Evolutionary conservation across 768 basidiomycete genomes (phyloP), one percentile per base, ranked within the genome.

Genomic region (Trametes meyenii): DNA sequence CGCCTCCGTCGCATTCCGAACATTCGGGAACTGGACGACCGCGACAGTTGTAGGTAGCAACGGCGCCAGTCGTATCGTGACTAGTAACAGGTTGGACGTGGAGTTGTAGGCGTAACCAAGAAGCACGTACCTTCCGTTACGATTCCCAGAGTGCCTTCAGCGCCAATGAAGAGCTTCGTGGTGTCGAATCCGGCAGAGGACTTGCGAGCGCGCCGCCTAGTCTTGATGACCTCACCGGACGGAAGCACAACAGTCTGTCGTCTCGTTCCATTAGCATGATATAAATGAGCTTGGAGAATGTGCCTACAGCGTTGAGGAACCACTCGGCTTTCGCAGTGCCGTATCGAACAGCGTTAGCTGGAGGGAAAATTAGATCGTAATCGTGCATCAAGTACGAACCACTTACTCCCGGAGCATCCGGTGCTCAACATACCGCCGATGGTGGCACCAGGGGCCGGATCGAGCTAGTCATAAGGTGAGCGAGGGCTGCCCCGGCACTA

Each of bases 251-350:
- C 90, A 0, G 93, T 96, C 88, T 94, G 61, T 21, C 19, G 55
- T 36, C 35, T 16, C 40, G 57, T 53, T 10, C 12, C 8, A 12
- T 29, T 13, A 42, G 29, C 11, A 17, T 16, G 0, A 17, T 13
- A 8, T 12, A 29, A 11, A 38, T 11, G 21, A 5, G 21, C 21
- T 50, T 3, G 19, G 19, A 6, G 23, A 19, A 10, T 26, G 5
- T 21, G 75, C 83, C 51, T 69, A 92, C 92, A 23, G 83, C 83
- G 66, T 94, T 95, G 43, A 96, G 76, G 69, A 96, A 92, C 94
- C 93, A 95, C 75, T 95, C 93, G 0, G 80, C 90, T 70, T 89
- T 92, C 0, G 92, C 93, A 7, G 93, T 96, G 11, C 92, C 94
- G 69, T 94, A 96, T 23, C 92, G 77, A 1, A 92, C 91, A 1